Conservation (phyloP, 1,139 yeast species). For the Candida buenavistaensis region DNA sequence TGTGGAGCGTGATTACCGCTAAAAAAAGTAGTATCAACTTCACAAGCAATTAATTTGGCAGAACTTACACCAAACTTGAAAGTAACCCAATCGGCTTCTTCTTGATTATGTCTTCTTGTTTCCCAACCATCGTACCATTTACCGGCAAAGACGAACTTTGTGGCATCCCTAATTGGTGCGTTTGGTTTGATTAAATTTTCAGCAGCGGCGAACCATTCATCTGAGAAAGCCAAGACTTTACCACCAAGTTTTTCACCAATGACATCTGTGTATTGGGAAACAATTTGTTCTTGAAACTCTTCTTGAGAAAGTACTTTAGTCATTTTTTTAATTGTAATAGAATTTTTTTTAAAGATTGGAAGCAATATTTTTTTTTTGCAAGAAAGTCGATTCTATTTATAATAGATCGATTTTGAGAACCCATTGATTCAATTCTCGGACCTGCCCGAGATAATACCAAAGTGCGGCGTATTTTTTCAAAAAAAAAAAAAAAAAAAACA, state of each 20-base stretch:
- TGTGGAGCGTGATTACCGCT: slow-evolving; percentile 93
- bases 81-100: slow-evolving; percentile 83
- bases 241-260: slow-evolving; percentile 86
- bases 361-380: not conserved
- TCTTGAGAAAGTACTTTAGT: slow-evolving; percentile 31
- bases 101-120: slow-evolving; percentile 86
- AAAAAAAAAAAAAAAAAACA: too few species aligned
- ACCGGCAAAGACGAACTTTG: slow-evolving; percentile 78
- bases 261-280: slow-evolving; percentile 62
- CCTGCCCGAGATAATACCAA: too few species aligned
- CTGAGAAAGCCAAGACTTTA: slow-evolving; percentile 63
- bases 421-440: too few species aligned
- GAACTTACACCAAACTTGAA: slow-evolving; percentile 81
- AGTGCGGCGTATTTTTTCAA: too few species aligned
- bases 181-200: slow-evolving; percentile 78
- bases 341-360: not conserved
- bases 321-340: too few species aligned
- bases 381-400: not conserved
- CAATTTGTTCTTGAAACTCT: slow-evolving; percentile 46
- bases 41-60: slow-evolving; percentile 78
- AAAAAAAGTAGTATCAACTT: slow-evolving; percentile 89
- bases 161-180: slow-evolving; percentile 77
- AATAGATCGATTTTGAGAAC: too few species aligned
- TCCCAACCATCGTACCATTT: slow-evolving; percentile 99
- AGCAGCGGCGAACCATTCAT: slow-evolving; percentile 97